Base-by-base conservation (phyloP, 768 basidiomycete species). In the Pleurotus sapidus region DNA sequence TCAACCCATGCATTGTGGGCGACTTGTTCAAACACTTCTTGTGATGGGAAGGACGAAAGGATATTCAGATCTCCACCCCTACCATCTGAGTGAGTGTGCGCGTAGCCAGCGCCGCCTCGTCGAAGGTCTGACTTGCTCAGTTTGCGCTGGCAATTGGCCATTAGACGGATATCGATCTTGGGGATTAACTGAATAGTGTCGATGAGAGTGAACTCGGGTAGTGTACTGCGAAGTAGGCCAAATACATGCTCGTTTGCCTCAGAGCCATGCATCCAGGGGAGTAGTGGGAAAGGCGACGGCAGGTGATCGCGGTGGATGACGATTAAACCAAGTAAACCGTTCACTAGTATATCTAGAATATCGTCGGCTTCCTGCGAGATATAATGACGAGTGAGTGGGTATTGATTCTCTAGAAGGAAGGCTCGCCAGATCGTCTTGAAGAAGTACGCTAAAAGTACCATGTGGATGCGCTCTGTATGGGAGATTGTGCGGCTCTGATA, bases 181-280 rank as follows among this genome's bases (percentile, higher is more conserved):
- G 61, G 57, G 7, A 63, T 56, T 34, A 62, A 57, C 24, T 63
- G 59, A 12, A 65, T 24, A 24, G 64, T 51, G 42, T 69, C 60
- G 0, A 58, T 8, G 17, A 50, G 43, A 2, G 51, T 65, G 45
- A 65, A 65, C 18, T 65, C 62, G 14, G 58, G 55, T 17, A 63
- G 23, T 5, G 59, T 27, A 5, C 56, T 20, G 1, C 55, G 65
- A 3, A 42, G 11, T 4, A 49, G 57, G 0, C 62, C 66, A 54
- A 69, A 70, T 5, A 64, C 25, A 47, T 70, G 68, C 25, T 69
- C 65, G 43, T 59, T 58, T 0, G 54, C 39, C 51, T 69, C 64
- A 2, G 49, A 69, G 1, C 63, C 62, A 45, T 67, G 63, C 9
- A 70, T 55, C 69, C 70, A 70, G 0, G 64, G 66, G 9, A 67